These are phyloP conservation scores for Sporisorium sorghi DNA, from an alignment of 1,284 basidiomycete genomes.

Conservation along the genomic window DNA sequence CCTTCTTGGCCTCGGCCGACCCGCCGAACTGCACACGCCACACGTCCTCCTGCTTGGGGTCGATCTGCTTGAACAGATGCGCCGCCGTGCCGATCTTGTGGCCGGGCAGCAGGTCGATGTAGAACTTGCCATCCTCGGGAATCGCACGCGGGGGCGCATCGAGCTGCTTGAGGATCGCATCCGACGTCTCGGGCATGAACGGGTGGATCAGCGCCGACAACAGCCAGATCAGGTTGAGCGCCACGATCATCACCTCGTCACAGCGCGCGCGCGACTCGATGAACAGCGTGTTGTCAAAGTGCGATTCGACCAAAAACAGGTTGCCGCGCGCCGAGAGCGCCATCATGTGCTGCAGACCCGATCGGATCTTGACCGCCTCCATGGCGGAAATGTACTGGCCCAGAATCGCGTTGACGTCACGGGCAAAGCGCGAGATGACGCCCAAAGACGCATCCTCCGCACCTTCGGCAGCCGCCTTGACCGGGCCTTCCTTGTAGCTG, in stretches of 20 bases:
- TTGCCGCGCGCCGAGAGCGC: constrained; percentile 91
- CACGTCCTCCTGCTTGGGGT: constrained; percentile 85
- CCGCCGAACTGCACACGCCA: constrained; percentile 88
- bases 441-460: constrained; percentile 35
- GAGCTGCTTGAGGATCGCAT: constrained; percentile 85
- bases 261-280: constrained; percentile 83
- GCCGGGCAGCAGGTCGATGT: constrained; percentile 85
- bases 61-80: constrained; percentile 93
- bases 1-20: constrained; percentile 57
- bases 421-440: constrained; percentile 74
- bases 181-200: constrained; percentile 93
- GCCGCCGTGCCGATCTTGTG: constrained; percentile 87
- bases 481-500: constrained; percentile 45
- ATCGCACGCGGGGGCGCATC: constrained; percentile 87
- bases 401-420: constrained; percentile 83
- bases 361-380: constrained; percentile 90
- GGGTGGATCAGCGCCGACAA: constrained; percentile 88
- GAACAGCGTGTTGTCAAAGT: constrained; percentile 90
- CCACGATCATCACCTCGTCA: constrained; percentile 86
- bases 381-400: constrained; percentile 86
- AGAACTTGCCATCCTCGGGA: constrained; percentile 67
- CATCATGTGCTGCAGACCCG: constrained; percentile 89
- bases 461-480: constrained; percentile 32
- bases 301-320: constrained; percentile 89
- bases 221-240: constrained; percentile 92